A percentile compares a stretch with the other conserved stretches of the same genome.
phyloP scores from a whole-genome alignment of 225 moss, liverwort and hornwort species.

The Sphagnum contortum region DNA sequence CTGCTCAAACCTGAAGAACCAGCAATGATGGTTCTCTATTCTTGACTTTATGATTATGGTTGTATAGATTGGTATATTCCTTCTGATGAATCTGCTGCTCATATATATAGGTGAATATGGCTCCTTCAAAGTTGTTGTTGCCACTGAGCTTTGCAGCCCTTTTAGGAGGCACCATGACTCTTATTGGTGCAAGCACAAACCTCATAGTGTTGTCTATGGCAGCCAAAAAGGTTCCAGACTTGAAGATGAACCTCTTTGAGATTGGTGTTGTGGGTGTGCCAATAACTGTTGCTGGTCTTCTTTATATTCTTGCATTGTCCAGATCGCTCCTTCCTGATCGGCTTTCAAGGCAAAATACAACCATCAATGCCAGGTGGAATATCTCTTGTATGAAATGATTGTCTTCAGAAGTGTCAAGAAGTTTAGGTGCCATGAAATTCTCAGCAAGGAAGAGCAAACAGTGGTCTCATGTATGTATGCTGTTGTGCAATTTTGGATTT shows the following conservation, averaged over 20 bases:
- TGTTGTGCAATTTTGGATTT: background rate
- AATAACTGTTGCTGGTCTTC: constrained; percentile 60
- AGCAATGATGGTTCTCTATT: too few relatives aligned
- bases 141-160: constrained; percentile 93
- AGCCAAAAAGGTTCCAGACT: constrained; percentile 70
- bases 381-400: too few relatives aligned
- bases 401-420: too few relatives aligned
- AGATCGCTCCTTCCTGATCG: constrained; percentile 64
- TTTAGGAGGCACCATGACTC: constrained; percentile 89
- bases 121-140: constrained; percentile 81
- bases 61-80: too few relatives aligned
- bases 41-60: too few relatives aligned
- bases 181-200: constrained; percentile 89
- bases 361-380: constrained; percentile 56
- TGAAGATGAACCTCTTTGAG: constrained; percentile 94
- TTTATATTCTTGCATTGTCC: constrained; percentile 75
- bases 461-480: too few relatives aligned
- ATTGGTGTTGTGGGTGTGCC: constrained; percentile 78
- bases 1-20: too few relatives aligned
- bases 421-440: too few relatives aligned
- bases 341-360: constrained; percentile 23
- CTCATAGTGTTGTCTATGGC: constrained; percentile 86
- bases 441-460: too few relatives aligned
- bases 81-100: too few relatives aligned
- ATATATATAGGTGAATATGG: constrained; percentile 55